A percentile compares a stretch with the other conserved stretches of the same genome.
phyloP scores from a whole-genome alignment of 257 asterid species.

The Rhazya stricta region DNA sequence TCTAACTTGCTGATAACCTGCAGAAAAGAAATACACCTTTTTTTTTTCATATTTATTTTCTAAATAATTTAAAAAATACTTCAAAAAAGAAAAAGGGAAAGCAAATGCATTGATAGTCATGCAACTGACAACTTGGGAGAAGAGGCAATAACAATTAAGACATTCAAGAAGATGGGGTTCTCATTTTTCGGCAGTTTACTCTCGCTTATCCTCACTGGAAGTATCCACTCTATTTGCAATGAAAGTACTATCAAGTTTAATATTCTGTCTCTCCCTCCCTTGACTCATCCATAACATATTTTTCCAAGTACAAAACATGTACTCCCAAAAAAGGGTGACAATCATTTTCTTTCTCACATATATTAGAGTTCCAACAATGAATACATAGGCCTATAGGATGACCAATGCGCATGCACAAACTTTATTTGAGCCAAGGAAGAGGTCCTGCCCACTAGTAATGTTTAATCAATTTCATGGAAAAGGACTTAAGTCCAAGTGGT shows the following conservation, averaged over 20 bases:
- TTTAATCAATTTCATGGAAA: not conserved
- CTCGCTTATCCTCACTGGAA: not conserved
- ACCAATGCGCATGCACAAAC: not conserved
- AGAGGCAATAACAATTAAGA: not conserved
- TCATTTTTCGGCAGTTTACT: not conserved
- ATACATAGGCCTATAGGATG: not conserved
- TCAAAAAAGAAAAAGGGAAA: too few species aligned
- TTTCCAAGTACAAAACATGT: not conserved
- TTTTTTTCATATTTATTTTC: too few species aligned
- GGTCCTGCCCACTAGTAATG: not conserved
- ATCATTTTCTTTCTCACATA: not conserved
- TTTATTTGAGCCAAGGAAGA: not conserved
- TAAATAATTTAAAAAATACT: too few species aligned
- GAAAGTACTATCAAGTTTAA: not conserved
- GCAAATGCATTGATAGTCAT: not conserved
- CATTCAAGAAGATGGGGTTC: not conserved
- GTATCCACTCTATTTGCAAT: not conserved
- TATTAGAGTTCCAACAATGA: not conserved
- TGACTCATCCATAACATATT: not conserved
- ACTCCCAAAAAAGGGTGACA: not conserved
- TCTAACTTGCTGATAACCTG: constrained; percentile 78
- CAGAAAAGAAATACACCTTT: not conserved
- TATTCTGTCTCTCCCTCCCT: not conserved
- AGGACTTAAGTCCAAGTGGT: not conserved
- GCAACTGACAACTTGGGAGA: not conserved